A percentile compares a stretch with the other conserved stretches of the same genome.
Evolutionary conservation across 1,284 basidiomycete species (phyloP).

Genomic region (Tremellales sp.): DNA sequence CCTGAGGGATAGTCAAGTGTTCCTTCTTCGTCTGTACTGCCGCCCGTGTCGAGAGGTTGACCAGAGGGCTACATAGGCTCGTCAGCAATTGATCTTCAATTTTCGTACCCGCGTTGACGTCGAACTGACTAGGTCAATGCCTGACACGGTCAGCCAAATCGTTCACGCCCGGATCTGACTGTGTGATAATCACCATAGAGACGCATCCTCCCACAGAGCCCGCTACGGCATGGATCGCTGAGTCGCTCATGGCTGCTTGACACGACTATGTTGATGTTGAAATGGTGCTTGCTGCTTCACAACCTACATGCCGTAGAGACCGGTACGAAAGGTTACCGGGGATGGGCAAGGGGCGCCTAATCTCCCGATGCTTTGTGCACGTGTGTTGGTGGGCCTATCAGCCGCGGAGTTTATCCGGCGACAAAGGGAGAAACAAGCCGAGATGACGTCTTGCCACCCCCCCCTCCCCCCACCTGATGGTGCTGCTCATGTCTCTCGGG

Average conservation of each 20-base stretch:
- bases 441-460: no score
- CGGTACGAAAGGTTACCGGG: no score
- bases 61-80: constrained; percentile 63
- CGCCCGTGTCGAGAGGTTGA: constrained; percentile 87
- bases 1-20: constrained; percentile 32
- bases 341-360: no score
- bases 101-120: neutral
- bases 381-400: no score
- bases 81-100: neutral
- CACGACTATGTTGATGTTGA: no score
- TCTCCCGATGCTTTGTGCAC: no score
- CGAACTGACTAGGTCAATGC: constrained; percentile 46
- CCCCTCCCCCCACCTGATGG: no score
- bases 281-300: no score
- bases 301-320: no score
- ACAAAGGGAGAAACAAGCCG: no score
- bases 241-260: constrained; percentile 63
- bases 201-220: constrained; percentile 87
- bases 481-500: no score
- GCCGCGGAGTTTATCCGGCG: no score
- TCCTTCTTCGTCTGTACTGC: constrained; percentile 78
- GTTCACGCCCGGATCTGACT: constrained; percentile 2
- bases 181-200: constrained; percentile 67
- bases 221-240: constrained; percentile 80
- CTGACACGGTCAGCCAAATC: constrained; percentile 14